Evolutionary conservation across 2,329 filamentous ascomycete species (phyloP), one percentile per base, ranked within the genome.

Genomic region (Xylariaceae sp.): DNA sequence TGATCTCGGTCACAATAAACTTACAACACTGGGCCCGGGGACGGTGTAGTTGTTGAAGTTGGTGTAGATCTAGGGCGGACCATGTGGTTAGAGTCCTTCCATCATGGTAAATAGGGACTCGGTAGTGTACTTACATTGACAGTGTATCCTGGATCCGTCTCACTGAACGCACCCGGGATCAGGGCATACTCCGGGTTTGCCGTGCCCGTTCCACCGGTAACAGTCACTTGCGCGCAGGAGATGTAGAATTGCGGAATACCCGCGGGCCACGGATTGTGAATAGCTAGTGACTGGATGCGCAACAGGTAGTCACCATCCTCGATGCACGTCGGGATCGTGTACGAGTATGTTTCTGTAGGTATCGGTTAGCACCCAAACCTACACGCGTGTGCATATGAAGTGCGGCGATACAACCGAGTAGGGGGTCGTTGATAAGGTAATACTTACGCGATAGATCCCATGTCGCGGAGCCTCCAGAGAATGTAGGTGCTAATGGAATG

Each of bases 281-380:
- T 78, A 19, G 77, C 82, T 45, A 86, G 75, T 46, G 79, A 72
- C 67, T 83, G 80, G 62, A 82, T 77, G 36, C 81, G 72, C 31
- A 83, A 69, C 49, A 83, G 74, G 61, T 83, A 82, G 55, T 82
- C 76, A 51, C 81, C 81, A 36, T 78, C 63, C 27, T 72, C 72
- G 46, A 85, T 71, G 55, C 74, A 75, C 22, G 64, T 57, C 3
- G 81, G 81, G 55, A 85, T 76, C 45, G 68, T 61, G 55, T 57
- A 62, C 1, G 64, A 63, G 61, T 72, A 72, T 0, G 66, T 57
- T n/a, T 55, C 62, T 65, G 33, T n/a, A n/a, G n/a, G n/a, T 5
- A 42, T 12, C 30, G 5, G 27, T 35, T 18, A 30, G 19, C 30
- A 31, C 18, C 32, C 15, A 15, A 36, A 12, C 5, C 12, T 36